Percentiles rank a stretch among this genome's conserved stretches.
Conservation (phyloP, 2,329 filamentous ascomycete genomes). For the Drechslerella stenobrocha region DNA sequence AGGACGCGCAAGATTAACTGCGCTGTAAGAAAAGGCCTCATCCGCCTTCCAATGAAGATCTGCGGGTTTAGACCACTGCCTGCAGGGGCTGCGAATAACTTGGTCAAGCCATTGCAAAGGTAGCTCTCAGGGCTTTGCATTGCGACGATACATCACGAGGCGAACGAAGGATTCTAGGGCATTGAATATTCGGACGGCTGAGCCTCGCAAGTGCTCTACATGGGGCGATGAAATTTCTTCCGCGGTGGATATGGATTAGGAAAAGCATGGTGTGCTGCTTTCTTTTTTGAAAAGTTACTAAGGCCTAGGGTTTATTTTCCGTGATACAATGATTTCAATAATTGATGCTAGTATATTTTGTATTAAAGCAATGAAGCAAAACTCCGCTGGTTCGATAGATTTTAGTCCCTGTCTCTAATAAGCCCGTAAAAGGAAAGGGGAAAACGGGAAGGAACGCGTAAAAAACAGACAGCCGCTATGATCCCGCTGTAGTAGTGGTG, state of each 20-base stretch:
- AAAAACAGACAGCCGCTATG: constrained; percentile 36
- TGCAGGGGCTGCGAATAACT: neutral
- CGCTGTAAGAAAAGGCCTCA: neutral
- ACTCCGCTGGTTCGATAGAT: constrained; percentile 47
- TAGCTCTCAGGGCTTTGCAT: too few relatives aligned
- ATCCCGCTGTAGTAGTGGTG: constrained; percentile 27
- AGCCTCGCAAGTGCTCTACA: constrained; percentile 14
- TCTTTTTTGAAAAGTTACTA: constrained; percentile 27
- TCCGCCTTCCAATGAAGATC: neutral
- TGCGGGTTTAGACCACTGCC: neutral
- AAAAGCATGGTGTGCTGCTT: too few relatives aligned
- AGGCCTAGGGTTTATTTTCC: constrained; percentile 25
- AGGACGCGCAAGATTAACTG: too few relatives aligned
- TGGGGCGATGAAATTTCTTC: too few relatives aligned
- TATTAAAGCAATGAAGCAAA: constrained; percentile 2
- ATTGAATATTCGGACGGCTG: constrained; percentile 7
- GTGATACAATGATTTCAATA: constrained; percentile 14
- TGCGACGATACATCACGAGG: constrained; percentile 19
- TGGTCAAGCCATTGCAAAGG: too few relatives aligned
- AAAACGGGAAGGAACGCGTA: constrained; percentile 20
- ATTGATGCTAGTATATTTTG: constrained; percentile 29
- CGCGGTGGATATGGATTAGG: too few relatives aligned
- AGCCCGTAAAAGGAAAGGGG: constrained; percentile 26
- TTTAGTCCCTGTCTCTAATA: constrained; percentile 43
- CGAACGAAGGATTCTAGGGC: neutral